These are phyloP conservation scores for Zoysia pacifica DNA, from an alignment of 176 grass and related monocot species.

Conservation along the genomic window DNA sequence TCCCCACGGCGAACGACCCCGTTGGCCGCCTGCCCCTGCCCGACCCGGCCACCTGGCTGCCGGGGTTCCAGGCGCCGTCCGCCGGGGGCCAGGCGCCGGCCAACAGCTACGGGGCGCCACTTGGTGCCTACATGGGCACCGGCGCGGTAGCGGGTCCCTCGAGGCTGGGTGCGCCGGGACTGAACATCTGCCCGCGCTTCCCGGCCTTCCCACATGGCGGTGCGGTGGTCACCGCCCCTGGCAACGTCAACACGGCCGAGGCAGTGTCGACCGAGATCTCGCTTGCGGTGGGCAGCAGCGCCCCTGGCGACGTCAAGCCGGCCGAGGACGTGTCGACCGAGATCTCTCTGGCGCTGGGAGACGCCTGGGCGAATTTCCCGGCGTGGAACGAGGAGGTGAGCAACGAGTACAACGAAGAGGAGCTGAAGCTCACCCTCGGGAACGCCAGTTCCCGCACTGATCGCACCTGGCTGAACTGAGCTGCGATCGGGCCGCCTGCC, in stretches of 20 bases:
- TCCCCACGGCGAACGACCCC: constrained; percentile 57
- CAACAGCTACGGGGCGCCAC: constrained; percentile 50
- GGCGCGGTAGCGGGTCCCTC: constrained; percentile 40
- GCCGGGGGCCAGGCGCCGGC: no score
- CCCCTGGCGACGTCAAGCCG: no score
- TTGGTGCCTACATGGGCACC: constrained; percentile 43
- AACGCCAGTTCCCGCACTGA: constrained; percentile 58
- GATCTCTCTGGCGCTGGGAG: constrained; percentile 50
- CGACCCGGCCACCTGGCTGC: constrained; percentile 60
- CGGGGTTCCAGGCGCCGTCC: constrained; percentile 60
- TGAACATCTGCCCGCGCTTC: constrained; percentile 47
- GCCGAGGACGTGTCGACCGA: constrained; percentile 19
- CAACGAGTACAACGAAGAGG: constrained; percentile 55
- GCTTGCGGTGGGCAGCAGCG: not conserved
- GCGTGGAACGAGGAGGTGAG: constrained; percentile 69
- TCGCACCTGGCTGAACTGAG: not conserved
- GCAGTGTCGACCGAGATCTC: no score
- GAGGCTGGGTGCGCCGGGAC: constrained; percentile 42
- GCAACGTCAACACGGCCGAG: not conserved
- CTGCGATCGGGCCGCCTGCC: not conserved
- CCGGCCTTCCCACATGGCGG: constrained; percentile 19
- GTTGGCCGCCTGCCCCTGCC: constrained; percentile 4
- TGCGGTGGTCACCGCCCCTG: not conserved
- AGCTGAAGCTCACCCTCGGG: constrained; percentile 76
- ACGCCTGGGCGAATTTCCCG: constrained; percentile 33